Evolutionary conservation across 2,329 filamentous ascomycete species (phyloP).

Genomic region (Colletotrichum scovillei): DNA sequence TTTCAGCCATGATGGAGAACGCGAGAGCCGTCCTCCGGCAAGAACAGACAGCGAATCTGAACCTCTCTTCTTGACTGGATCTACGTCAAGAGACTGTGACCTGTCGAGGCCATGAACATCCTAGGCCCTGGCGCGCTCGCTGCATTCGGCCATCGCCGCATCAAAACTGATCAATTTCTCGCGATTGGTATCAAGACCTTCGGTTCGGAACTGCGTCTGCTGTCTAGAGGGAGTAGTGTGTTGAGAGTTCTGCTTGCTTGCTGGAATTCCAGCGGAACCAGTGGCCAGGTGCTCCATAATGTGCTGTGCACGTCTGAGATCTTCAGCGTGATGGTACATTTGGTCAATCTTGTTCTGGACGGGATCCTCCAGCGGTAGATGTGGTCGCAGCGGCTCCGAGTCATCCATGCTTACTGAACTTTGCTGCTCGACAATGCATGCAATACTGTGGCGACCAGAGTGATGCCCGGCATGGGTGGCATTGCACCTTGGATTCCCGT

Average conservation of each 20-base stretch:
- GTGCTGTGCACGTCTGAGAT: conserved; percentile 48
- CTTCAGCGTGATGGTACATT: conserved; percentile 47
- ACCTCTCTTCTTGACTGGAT: conserved; percentile 23
- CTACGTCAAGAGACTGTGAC: conserved; percentile 17
- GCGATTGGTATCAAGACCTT: background rate
- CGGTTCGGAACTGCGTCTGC: background rate
- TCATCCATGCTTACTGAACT: conserved; percentile 21
- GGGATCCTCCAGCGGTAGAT: conserved; percentile 11
- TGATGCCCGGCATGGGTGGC: conserved; percentile 40
- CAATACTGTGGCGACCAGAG: conserved; percentile 47
- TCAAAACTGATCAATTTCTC: conserved; percentile 10
- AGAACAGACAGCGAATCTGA: background rate
- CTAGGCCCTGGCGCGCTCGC: background rate
- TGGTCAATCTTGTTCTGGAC: conserved; percentile 44
- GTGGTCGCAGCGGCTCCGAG: background rate
- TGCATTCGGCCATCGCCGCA: background rate
- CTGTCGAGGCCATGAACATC: conserved; percentile 8
- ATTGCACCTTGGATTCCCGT: conserved; percentile 44
- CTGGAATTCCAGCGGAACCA: conserved; percentile 22
- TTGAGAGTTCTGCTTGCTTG: background rate
- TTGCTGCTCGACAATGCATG: conserved; percentile 40
- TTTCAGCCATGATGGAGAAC: conserved; percentile 14
- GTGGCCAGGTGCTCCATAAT: conserved; percentile 48
- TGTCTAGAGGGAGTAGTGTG: background rate
- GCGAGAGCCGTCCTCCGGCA: background rate